These are phyloP conservation scores for Kandelia obovata DNA, from an alignment of 345 rosid genomes.

Conservation along the genomic window DNA sequence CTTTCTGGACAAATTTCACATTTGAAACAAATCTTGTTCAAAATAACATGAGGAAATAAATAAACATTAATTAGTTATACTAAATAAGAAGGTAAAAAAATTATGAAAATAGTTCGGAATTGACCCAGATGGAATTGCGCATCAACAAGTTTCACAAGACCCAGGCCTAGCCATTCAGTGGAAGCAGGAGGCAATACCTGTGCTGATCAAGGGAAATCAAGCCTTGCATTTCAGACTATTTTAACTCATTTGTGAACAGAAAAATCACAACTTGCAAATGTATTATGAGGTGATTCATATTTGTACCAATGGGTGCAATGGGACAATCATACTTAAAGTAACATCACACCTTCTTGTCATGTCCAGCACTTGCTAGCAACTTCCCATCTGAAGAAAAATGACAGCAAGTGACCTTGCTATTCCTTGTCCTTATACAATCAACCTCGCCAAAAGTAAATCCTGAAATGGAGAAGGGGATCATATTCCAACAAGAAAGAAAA, in stretches of 20 bases:
- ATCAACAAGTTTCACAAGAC: too few relatives aligned
- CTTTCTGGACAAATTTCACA: too few relatives aligned
- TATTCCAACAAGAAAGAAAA: neutral
- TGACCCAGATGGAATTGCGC: too few relatives aligned
- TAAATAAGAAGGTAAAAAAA: too few relatives aligned
- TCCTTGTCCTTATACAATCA: conserved; percentile 53
- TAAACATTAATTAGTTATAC: too few relatives aligned
- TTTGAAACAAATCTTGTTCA: too few relatives aligned
- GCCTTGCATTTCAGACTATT: neutral
- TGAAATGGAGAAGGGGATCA: conserved; percentile 23
- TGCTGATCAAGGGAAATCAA: neutral
- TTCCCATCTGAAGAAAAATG: conserved; percentile 81
- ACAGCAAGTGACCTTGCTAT: conserved; percentile 68
- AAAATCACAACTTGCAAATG: neutral
- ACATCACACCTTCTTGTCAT: conserved; percentile 58
- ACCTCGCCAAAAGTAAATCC: conserved; percentile 59
- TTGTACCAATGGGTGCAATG: neutral
- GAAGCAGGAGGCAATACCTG: neutral
- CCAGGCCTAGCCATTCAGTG: too few relatives aligned
- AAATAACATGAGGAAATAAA: too few relatives aligned
- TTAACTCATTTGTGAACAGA: neutral
- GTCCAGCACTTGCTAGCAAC: conserved; percentile 67
- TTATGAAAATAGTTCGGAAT: too few relatives aligned
- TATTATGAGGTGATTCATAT: neutral
- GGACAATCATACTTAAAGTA: neutral